phyloP scores from a whole-genome alignment of 202 grass and related monocot species.

The Setaria viridis region DNA sequence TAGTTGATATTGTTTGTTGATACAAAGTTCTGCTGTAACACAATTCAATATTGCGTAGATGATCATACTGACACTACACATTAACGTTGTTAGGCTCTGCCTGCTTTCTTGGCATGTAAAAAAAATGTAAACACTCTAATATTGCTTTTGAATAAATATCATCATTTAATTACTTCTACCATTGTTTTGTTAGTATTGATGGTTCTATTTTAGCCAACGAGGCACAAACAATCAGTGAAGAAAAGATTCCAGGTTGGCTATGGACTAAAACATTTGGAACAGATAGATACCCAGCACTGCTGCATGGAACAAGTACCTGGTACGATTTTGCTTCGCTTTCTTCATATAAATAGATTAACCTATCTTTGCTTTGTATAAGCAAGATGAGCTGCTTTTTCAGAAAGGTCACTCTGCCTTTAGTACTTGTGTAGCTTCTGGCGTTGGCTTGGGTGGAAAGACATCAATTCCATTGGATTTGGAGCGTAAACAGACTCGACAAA shows the following conservation, averaged over 20 bases:
- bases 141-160: conserved; percentile 25
- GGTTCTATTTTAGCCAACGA: conserved; percentile 24
- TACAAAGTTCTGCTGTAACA: conserved; percentile 30
- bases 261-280: conserved; percentile 30
- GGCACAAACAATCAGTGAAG: neutral
- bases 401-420: conserved; percentile 10
- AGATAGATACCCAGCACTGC: conserved; percentile 15
- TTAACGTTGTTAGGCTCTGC: neutral
- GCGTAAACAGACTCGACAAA: conserved; percentile 20
- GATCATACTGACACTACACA: neutral
- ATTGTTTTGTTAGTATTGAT: conserved; percentile 5
- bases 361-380: conserved; percentile 46
- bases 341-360: conserved; percentile 34
- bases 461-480: conserved; percentile 42
- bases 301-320: conserved; percentile 48
- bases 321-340: conserved; percentile 37
- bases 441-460: conserved; percentile 39
- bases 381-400: conserved; percentile 42
- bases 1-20: conserved; percentile 43
- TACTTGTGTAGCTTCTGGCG: conserved; percentile 31
- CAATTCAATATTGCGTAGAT: conserved; percentile 25
- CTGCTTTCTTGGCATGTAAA: conserved; percentile 43
- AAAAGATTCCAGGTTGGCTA: conserved; percentile 6
- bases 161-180: neutral
- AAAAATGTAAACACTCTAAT: neutral